phyloP scores from a whole-genome alignment of 2,329 filamentous ascomycete species.

The Paecilomyces variotii region DNA sequence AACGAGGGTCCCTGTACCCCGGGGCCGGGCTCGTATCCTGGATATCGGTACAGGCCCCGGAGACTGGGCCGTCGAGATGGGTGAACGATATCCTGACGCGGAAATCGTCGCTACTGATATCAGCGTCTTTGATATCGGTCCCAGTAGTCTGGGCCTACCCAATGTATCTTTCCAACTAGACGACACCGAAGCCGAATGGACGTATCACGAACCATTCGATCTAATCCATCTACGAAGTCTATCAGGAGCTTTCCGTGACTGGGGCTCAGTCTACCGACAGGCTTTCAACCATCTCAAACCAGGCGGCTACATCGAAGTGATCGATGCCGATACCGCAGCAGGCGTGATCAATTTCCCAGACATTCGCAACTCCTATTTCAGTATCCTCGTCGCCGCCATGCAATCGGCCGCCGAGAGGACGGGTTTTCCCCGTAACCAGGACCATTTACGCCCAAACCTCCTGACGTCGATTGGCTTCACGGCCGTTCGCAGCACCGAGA shows the following conservation, averaged over 20 bases:
- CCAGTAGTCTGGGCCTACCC: constrained; percentile 24
- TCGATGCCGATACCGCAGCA: constrained; percentile 29
- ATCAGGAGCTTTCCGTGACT: constrained; percentile 41
- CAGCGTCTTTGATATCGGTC: constrained; percentile 35
- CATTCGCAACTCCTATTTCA: constrained; percentile 23
- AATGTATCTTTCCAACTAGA: constrained; percentile 44
- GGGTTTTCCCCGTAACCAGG: constrained; percentile 33
- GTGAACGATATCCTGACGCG: constrained; percentile 34
- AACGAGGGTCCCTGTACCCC: constrained; percentile 22
- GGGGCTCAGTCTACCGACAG: constrained; percentile 39
- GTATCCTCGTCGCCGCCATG: constrained; percentile 26
- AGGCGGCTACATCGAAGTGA: constrained; percentile 41
- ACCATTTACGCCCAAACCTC: constrained; percentile 33
- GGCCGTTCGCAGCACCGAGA: constrained; percentile 32
- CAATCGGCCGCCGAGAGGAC: constrained; percentile 31
- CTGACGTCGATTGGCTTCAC: constrained; percentile 39
- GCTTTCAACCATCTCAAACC: constrained; percentile 38
- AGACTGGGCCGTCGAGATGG: constrained; percentile 43
- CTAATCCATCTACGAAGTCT: constrained; percentile 43
- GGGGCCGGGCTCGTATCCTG: constrained; percentile 22
- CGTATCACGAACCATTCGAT: constrained; percentile 42
- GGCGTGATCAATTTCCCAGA: constrained; percentile 16
- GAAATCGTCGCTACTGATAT: constrained; percentile 42
- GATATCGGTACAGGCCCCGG: constrained; percentile 44
- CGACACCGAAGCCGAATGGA: constrained; percentile 41